Evolutionary conservation across 352 stramenopile genomes (phyloP).

Genomic region (Globisporangium viniferum): DNA sequence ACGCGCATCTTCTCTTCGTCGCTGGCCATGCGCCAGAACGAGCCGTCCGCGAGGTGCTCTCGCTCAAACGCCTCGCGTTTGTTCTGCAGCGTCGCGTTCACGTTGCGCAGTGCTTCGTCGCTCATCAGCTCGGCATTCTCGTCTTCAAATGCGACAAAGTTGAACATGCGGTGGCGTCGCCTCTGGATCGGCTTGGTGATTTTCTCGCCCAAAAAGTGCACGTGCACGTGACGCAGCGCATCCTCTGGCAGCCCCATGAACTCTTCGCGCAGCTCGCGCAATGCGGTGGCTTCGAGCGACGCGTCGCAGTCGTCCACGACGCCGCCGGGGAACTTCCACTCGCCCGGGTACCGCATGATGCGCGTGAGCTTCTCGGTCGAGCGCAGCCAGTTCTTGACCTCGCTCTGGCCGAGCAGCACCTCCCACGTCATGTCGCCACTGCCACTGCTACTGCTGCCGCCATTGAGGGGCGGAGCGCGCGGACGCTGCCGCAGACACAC

Average conservation of each 20-base stretch:
- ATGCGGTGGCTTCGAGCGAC: slow-evolving; percentile 32
- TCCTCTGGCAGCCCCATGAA: slow-evolving; percentile 34
- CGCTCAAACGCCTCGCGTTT: slow-evolving; percentile 39
- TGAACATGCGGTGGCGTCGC: slow-evolving; percentile 57
- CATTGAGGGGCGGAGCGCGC: background rate
- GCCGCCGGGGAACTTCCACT: slow-evolving; percentile 66
- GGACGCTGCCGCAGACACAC: slow-evolving; percentile 23
- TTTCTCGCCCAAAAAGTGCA: slow-evolving; percentile 43
- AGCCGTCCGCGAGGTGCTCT: slow-evolving; percentile 23
- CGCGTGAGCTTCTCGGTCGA: slow-evolving; percentile 31
- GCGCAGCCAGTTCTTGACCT: slow-evolving; percentile 69
- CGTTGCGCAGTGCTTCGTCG: slow-evolving; percentile 19
- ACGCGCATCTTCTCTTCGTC: slow-evolving; percentile 39
- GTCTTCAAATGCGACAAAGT: slow-evolving; percentile 60
- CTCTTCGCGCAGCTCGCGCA: slow-evolving; percentile 54
- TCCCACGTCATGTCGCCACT: slow-evolving; percentile 30
- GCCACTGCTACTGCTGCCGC: background rate
- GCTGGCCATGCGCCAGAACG: slow-evolving; percentile 34
- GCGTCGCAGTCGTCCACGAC: slow-evolving; percentile 39
- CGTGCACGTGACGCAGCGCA: slow-evolving; percentile 11
- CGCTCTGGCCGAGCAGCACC: slow-evolving; percentile 55
- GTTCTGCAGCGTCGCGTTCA: slow-evolving; percentile 39
- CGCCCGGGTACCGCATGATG: slow-evolving; percentile 65
- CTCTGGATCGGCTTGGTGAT: slow-evolving; percentile 42
- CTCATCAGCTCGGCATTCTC: slow-evolving; percentile 51